Evolutionary conservation across 306 rosid genomes (phyloP).

Genomic region (Castanospermum australe): DNA sequence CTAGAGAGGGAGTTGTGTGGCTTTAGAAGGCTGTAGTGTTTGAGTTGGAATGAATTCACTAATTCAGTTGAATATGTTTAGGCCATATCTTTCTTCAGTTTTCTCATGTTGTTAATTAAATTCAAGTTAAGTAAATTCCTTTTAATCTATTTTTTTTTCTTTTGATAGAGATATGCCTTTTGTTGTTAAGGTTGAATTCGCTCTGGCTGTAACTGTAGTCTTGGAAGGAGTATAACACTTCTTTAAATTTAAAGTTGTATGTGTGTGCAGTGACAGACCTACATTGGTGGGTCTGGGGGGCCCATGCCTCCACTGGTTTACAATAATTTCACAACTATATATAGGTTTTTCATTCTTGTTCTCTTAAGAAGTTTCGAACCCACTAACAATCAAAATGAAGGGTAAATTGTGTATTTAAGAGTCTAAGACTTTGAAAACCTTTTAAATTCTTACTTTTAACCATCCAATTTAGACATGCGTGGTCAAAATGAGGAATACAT

Average conservation of each 20-base stretch:
- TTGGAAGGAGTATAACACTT: neutral
- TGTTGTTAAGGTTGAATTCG: neutral
- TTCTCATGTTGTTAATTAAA: neutral
- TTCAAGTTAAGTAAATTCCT: neutral
- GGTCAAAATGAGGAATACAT: no score
- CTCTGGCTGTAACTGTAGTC: neutral
- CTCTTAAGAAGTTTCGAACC: no score
- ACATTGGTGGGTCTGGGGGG: no score
- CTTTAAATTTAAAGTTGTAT: neutral
- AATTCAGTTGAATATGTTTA: constrained; percentile 2
- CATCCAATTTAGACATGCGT: no score
- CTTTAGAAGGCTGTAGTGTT: neutral
- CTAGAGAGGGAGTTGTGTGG: neutral
- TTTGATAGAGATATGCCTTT: neutral
- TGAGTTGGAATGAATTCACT: constrained; percentile 6
- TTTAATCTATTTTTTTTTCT: neutral
- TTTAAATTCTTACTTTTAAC: no score
- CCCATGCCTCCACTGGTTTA: no score
- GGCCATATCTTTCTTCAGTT: neutral
- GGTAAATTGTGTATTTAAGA: no score
- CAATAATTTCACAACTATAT: no score
- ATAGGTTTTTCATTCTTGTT: no score
- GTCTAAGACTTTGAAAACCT: no score
- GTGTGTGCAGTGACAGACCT: no score
- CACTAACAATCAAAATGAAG: no score